Percentiles rank a stretch among this genome's conserved stretches.
These are phyloP conservation scores for Acrocalymma vagum DNA, from an alignment of 2,329 filamentous ascomycete genomes.

Conservation along the genomic window DNA sequence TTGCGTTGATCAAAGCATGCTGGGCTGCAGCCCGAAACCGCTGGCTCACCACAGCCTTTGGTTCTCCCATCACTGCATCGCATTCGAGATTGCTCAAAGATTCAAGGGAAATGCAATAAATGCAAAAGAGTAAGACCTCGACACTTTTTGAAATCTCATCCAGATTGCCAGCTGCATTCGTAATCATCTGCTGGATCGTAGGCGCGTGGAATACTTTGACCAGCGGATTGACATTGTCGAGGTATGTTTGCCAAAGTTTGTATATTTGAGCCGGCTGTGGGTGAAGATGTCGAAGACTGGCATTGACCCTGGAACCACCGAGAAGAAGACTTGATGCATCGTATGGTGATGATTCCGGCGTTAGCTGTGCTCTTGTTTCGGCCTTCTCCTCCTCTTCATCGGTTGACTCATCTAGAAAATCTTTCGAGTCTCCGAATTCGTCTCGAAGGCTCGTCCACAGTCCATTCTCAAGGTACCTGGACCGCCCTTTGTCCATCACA, in stretches of 20 bases:
- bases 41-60: constrained; percentile 60
- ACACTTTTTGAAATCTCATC: constrained; percentile 64
- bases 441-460: constrained; percentile 40
- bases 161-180: constrained; percentile 68
- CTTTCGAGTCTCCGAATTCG: constrained; percentile 38
- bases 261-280: constrained; percentile 73
- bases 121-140: constrained; percentile 58
- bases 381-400: constrained; percentile 29
- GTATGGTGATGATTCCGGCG: constrained; percentile 8
- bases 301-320: constrained; percentile 16
- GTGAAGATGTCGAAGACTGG: constrained; percentile 54
- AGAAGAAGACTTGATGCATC: constrained; percentile 30
- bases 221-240: constrained; percentile 78
- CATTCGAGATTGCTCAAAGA: constrained; percentile 67
- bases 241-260: constrained; percentile 76
- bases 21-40: constrained; percentile 68
- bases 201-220: constrained; percentile 78
- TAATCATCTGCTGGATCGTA: constrained; percentile 70
- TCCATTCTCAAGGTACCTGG: constrained; percentile 41
- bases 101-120: constrained; percentile 40
- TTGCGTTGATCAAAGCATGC: constrained; percentile 71
- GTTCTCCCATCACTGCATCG: constrained; percentile 60
- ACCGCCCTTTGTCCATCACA: constrained; percentile 34
- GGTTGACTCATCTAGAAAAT: constrained; percentile 39
- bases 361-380: not conserved